Base-by-base conservation (phyloP, 2,329 filamentous ascomycete species). In the Diplodia corticola region DNA sequence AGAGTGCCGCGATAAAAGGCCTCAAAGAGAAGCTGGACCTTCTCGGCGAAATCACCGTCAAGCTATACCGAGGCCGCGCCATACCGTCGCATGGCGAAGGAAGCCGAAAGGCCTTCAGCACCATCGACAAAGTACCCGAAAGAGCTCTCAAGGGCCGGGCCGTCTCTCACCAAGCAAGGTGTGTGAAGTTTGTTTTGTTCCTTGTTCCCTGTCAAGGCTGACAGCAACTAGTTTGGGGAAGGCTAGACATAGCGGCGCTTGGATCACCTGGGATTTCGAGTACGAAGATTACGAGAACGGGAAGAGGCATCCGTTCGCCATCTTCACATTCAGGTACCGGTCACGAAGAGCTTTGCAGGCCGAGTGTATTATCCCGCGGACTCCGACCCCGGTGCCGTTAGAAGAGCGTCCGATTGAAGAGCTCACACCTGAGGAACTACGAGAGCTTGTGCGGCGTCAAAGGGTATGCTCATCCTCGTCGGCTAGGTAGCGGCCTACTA, bases 361-460 rank as follows among this genome's bases (percentile, higher is more conserved):
- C 1, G 71, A 79, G 4, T 51, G 73, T 12, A 69, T 80, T 24
- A 73, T 80, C 20, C 72, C 71, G 3, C 70, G 73, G 12, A 71
- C 63, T 1, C 74, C 73, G 1, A 74, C 68, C 7, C 76, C 74
- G 0, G 67, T 70, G 17, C 70, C 70, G 5, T 50, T 73, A 0
- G 69, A 74, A 46, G 66, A 72, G 5, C 49, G 71, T 28, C 67
- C 71, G 6, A 24, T 71, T 10, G 71, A 73, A 17, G 68, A 70
- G 3, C 57, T 72, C 9, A 68, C 69, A 20, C 20, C 61, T 30
- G 70, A 73, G 17, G 74, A 76, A 48, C 57, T 73, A 63, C 57
- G 67, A 5, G 69, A 73, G 35, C 69, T 73, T 17, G 49, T 73
- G 4, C 61, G 67, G 17, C 69, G 69, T 6, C 69, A 73, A 30